phyloP scores from a whole-genome alignment of 768 basidiomycete species.

The Mycena galericulata region DNA sequence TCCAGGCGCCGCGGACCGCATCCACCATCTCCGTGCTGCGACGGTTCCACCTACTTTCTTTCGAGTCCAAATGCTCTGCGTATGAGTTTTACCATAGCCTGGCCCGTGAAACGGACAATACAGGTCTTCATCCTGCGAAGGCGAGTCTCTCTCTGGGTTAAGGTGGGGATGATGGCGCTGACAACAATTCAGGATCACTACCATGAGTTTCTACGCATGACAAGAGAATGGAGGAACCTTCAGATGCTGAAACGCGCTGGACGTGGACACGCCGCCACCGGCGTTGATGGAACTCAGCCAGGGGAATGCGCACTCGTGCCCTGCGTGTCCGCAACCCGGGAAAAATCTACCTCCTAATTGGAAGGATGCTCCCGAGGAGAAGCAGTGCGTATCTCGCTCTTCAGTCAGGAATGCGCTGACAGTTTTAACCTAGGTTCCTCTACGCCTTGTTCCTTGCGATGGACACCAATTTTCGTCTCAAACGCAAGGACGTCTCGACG shows the following conservation, averaged over 20 bases:
- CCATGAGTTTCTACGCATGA: conserved; percentile 22
- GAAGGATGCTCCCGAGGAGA: too few species aligned
- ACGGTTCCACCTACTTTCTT: conserved; percentile 45
- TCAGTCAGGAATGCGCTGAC: conserved; percentile 2
- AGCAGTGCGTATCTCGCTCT: too few species aligned
- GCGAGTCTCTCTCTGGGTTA: background rate
- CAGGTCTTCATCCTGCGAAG: conserved; percentile 21
- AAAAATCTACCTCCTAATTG: conserved; percentile 37
- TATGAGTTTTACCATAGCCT: conserved; percentile 48
- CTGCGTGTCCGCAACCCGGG: conserved; percentile 42
- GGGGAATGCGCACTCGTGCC: conserved; percentile 33
- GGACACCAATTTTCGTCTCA: conserved; percentile 28
- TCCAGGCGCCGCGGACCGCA: conserved; percentile 32
- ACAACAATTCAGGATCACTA: conserved; percentile 27
- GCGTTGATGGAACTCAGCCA: background rate
- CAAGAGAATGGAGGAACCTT: conserved; percentile 26
- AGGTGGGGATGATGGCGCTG: too few species aligned
- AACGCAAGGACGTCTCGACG: conserved; percentile 41
- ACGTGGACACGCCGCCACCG: conserved; percentile 25
- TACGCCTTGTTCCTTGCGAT: conserved; percentile 35
- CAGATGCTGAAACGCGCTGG: conserved; percentile 32
- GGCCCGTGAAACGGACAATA: conserved; percentile 43
- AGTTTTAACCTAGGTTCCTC: conserved; percentile 32
- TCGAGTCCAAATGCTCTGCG: conserved; percentile 46
- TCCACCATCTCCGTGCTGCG: conserved; percentile 46